A percentile compares a stretch with the other conserved stretches of the same genome.
phyloP scores from a whole-genome alignment of 345 rosid species.

The Excoecaria cochinchinensis region DNA sequence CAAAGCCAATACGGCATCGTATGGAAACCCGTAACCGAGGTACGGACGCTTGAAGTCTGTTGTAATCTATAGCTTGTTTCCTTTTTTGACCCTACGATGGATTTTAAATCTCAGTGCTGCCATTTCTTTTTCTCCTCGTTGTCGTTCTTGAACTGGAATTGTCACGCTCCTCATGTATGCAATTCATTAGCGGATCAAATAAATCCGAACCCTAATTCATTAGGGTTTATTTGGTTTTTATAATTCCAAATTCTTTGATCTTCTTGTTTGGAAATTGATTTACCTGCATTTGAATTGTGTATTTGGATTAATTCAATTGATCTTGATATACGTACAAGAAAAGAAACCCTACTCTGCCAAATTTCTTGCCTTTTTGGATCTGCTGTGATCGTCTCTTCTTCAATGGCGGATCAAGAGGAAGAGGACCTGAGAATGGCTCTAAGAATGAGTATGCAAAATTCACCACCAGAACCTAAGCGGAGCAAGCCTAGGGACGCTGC shows the following conservation, averaged over 20 bases:
- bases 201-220: slow-evolving; percentile 9
- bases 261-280: slow-evolving; percentile 1
- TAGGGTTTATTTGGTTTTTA: not conserved
- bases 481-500: slow-evolving; percentile 77
- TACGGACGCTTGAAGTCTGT: no score
- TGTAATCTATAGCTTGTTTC: not conserved
- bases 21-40: not conserved
- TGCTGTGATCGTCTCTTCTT: not conserved
- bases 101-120: slow-evolving; percentile 10
- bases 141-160: not conserved
- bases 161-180: not conserved
- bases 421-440: slow-evolving; percentile 85
- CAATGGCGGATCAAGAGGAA: slow-evolving; percentile 98
- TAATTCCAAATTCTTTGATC: not conserved
- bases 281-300: not conserved
- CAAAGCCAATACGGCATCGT: not conserved
- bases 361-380: slow-evolving; percentile 1
- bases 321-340: not conserved
- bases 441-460: slow-evolving; percentile 85
- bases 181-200: not conserved
- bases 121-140: not conserved
- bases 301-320: not conserved
- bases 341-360: slow-evolving; percentile 7
- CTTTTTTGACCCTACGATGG: not conserved
- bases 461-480: slow-evolving; percentile 91